Conservation (phyloP, 2,329 filamentous ascomycete species). For the Pseudogymnoascus sp. region DNA sequence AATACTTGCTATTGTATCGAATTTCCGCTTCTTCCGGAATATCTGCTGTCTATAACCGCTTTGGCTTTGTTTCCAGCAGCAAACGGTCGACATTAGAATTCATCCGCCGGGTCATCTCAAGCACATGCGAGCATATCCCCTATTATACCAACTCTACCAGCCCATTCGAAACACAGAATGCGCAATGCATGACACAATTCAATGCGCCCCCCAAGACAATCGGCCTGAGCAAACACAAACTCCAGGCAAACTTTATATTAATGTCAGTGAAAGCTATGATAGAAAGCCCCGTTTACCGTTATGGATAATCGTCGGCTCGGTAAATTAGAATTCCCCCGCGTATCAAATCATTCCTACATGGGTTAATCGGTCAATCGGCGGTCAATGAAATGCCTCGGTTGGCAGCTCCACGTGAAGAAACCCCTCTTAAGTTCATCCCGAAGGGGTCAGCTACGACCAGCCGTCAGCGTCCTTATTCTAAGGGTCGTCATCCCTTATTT, state of each 20-base stretch:
- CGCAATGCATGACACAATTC: neutral
- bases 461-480: neutral
- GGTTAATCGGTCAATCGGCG: neutral
- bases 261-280: conserved; percentile 2
- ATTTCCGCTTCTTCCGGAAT: too few species aligned
- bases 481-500: neutral
- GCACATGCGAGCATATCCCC: neutral
- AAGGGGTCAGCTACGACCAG: neutral
- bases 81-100: neutral
- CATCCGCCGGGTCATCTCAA: neutral
- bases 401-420: neutral
- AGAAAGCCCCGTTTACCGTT: neutral
- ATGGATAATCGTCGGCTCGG: neutral
- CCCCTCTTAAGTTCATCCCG: neutral
- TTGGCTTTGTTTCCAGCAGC: neutral
- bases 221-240: neutral
- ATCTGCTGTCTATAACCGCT: neutral
- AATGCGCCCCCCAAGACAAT: neutral
- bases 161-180: neutral
- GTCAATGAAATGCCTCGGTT: conserved; percentile 3
- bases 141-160: neutral
- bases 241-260: neutral
- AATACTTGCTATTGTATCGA: too few species aligned
- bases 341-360: neutral
- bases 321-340: neutral